phyloP scores from a whole-genome alignment of 2,329 filamentous ascomycete species.

The Teratosphaeria gauchensis region DNA sequence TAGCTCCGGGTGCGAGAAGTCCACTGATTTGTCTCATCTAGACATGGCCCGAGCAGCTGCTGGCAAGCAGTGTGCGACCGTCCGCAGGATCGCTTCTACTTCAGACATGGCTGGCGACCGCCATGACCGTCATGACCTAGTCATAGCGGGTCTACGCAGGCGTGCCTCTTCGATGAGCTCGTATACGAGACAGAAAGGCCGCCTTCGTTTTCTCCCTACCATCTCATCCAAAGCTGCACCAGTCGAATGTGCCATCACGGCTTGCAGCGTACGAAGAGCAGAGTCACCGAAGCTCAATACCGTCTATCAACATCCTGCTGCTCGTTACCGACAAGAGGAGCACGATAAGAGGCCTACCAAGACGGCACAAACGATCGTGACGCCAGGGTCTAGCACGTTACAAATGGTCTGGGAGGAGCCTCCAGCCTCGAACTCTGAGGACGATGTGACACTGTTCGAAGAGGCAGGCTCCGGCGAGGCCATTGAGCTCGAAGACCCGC shows the following conservation, averaged over 20 bases:
- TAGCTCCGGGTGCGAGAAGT: not conserved
- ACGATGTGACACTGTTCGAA: slow-evolving; percentile 4
- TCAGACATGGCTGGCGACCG: not conserved
- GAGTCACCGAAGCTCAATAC: slow-evolving; percentile 11
- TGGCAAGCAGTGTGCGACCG: not conserved
- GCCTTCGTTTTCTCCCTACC: not conserved
- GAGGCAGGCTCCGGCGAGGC: not conserved
- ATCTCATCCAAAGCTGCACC: slow-evolving; percentile 5
- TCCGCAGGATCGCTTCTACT: not conserved
- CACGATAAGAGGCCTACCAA: slow-evolving; percentile 3
- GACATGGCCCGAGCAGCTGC: not conserved
- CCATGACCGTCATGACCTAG: not conserved
- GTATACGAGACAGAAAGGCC: not conserved
- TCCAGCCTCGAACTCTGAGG: slow-evolving; percentile 6
- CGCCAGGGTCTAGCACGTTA: slow-evolving; percentile 11
- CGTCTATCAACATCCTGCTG: slow-evolving; percentile 9
- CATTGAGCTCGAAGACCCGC: slow-evolving; percentile 1
- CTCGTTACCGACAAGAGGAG: not conserved
- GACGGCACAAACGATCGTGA: slow-evolving; percentile 16
- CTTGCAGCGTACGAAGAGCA: slow-evolving; percentile 12
- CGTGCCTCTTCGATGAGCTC: slow-evolving; percentile 7
- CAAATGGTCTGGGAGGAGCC: slow-evolving; percentile 19
- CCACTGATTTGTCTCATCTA: not conserved
- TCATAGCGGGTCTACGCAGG: not conserved
- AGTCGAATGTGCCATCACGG: slow-evolving; percentile 10